Conservation (phyloP, 2,329 filamentous ascomycete genomes). For the Diaporthe longicolla region DNA sequence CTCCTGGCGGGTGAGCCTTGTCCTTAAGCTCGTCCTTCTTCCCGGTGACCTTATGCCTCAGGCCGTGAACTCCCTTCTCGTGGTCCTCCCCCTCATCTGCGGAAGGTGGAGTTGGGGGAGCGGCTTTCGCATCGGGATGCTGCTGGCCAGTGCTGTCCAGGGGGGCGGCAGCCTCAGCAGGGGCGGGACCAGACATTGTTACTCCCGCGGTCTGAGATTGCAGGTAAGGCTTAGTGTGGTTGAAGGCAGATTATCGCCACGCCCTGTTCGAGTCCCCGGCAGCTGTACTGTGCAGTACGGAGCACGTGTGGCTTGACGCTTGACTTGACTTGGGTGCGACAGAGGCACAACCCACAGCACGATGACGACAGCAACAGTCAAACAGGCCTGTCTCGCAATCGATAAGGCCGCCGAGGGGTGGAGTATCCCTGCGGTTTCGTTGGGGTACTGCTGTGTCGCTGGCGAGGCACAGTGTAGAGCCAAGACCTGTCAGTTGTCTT, state of each 20-base stretch:
- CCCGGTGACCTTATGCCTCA: slow-evolving; percentile 54
- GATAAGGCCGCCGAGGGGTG: slow-evolving; percentile 24
- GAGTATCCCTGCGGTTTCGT: slow-evolving; percentile 19
- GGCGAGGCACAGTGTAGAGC: slow-evolving; percentile 21
- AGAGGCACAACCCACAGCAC: slow-evolving; percentile 17
- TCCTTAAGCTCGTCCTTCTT: slow-evolving; percentile 57
- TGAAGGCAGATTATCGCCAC: slow-evolving; percentile 26
- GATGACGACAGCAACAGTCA: slow-evolving; percentile 33
- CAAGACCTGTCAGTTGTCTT: slow-evolving; percentile 34
- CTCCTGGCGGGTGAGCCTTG: slow-evolving; percentile 74
- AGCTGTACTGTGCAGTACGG: slow-evolving; percentile 12
- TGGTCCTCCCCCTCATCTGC: background rate
- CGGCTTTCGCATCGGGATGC: background rate
- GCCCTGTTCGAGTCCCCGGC: slow-evolving; percentile 4
- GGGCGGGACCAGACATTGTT: slow-evolving; percentile 38
- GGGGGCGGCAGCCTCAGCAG: slow-evolving; percentile 8
- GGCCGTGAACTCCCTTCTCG: slow-evolving; percentile 41
- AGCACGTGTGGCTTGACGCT: slow-evolving; percentile 29
- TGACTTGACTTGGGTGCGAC: slow-evolving; percentile 23
- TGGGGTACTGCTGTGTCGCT: slow-evolving; percentile 11
- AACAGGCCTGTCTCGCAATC: slow-evolving; percentile 8
- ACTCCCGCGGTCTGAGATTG: slow-evolving; percentile 9
- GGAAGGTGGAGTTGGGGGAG: background rate
- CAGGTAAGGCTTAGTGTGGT: slow-evolving; percentile 24
- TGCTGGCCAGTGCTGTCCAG: slow-evolving; percentile 21